Conservation (phyloP, 202 grass and related monocot genomes). For the Setaria italica region DNA sequence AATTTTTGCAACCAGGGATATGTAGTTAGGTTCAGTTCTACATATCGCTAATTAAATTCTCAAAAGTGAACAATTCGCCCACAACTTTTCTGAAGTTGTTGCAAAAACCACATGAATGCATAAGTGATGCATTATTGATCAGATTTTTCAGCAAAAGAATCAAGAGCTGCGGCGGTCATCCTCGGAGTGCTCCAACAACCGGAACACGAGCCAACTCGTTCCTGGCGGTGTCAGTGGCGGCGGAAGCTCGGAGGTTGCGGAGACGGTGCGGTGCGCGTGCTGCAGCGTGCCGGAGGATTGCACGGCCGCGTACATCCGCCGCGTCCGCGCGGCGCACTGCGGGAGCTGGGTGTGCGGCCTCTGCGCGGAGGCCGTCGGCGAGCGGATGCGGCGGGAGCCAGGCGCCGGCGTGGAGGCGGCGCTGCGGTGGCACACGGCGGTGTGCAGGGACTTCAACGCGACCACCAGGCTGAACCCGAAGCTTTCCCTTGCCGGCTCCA, state of each 20-base stretch:
- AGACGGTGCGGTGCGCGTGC: conserved; percentile 59
- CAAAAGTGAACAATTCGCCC: not conserved
- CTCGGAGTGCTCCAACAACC: conserved; percentile 31
- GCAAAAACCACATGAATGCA: not conserved
- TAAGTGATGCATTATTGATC: not conserved
- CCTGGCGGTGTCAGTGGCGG: not conserved
- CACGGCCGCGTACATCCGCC: conserved; percentile 56
- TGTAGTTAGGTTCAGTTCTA: not conserved
- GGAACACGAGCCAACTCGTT: not conserved
- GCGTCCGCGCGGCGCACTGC: conserved; percentile 47
- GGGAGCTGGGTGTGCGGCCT: conserved; percentile 69
- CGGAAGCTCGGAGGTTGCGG: conserved; percentile 1
- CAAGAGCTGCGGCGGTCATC: conserved; percentile 36
- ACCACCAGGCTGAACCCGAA: conserved; percentile 66
- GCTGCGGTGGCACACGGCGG: conserved; percentile 52
- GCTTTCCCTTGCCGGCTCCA: conserved; percentile 62
- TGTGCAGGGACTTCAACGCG: conserved; percentile 65
- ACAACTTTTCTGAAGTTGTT: not conserved
- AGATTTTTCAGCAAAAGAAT: conserved; percentile 41
- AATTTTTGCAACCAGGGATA: not conserved
- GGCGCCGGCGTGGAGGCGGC: conserved; percentile 44
- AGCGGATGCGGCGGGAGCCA: conserved; percentile 38
- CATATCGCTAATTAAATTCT: not conserved
- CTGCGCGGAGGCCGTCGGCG: conserved; percentile 54
- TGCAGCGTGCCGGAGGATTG: conserved; percentile 66